These are phyloP conservation scores for Aureobasidium sp. DNA, from an alignment of 2,329 filamentous ascomycete species.

Conservation along the genomic window DNA sequence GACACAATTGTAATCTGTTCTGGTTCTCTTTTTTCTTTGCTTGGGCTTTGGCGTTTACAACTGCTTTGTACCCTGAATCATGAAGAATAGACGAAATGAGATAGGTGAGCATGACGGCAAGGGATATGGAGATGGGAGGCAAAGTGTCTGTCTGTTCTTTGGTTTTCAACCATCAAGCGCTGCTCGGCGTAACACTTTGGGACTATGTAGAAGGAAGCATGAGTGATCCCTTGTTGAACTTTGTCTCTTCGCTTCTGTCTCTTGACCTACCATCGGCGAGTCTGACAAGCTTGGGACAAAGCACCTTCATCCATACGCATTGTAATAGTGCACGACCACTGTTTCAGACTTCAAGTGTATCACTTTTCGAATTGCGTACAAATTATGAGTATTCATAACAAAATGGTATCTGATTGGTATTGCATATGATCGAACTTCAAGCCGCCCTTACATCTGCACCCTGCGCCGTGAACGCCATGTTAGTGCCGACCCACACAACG, in stretches of 20 bases:
- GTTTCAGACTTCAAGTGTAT: not conserved
- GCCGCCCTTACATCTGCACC: too few relatives aligned
- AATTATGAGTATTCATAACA: not conserved
- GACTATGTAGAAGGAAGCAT: not conserved
- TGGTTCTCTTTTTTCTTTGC: not conserved
- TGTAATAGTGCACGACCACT: not conserved
- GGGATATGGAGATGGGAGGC: not conserved
- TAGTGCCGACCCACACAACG: not conserved
- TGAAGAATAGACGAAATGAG: not conserved
- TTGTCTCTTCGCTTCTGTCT: not conserved
- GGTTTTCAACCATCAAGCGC: not conserved
- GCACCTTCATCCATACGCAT: not conserved
- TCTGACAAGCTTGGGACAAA: too few relatives aligned
- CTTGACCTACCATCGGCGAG: not conserved
- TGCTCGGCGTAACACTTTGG: not conserved
- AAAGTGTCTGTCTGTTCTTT: not conserved
- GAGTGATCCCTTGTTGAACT: not conserved
- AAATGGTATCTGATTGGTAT: slow-evolving; percentile 9
- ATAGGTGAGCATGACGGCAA: not conserved
- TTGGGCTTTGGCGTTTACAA: not conserved
- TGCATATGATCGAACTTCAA: not conserved
- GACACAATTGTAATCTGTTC: not conserved
- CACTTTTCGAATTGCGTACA: not conserved
- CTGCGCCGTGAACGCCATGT: not conserved
- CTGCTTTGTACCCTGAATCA: not conserved